Conservation (phyloP, 1,284 basidiomycete species). For the Cystobasidium sp. region DNA sequence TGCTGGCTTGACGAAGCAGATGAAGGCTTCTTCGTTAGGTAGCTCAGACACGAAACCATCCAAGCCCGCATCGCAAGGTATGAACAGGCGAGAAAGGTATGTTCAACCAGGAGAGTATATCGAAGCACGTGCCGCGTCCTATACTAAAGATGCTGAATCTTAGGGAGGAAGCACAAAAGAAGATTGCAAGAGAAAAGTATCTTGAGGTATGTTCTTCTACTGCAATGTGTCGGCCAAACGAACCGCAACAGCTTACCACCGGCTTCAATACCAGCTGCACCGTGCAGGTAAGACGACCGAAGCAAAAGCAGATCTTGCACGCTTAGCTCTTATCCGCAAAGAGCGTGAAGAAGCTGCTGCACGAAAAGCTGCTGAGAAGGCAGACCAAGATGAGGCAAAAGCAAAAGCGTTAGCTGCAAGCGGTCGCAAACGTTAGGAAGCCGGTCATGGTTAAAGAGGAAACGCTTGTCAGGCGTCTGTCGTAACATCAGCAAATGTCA, state of each 20-base stretch:
- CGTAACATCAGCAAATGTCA: too few species aligned
- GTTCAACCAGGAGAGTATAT: constrained; percentile 48
- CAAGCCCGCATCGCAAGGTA: constrained; percentile 60
- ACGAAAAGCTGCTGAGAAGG: constrained; percentile 33
- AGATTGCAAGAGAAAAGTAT: constrained; percentile 74
- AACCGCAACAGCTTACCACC: too few species aligned
- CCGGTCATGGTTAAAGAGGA: too few species aligned
- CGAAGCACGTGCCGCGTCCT: constrained; percentile 1
- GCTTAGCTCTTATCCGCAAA: constrained; percentile 80
- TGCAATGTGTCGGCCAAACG: too few species aligned
- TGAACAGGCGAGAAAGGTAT: constrained; percentile 71
- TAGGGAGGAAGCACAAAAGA: constrained; percentile 86
- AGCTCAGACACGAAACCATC: constrained; percentile 12
- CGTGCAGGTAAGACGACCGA: constrained; percentile 80
- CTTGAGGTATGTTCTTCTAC: constrained; percentile 4
- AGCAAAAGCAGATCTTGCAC: constrained; percentile 81
- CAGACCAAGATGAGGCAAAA: constrained; percentile 31
- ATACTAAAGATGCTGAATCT: constrained; percentile 1
- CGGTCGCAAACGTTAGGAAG: constrained; percentile 21
- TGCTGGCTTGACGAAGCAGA: constrained; percentile 33
- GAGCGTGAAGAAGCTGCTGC: constrained; percentile 64
- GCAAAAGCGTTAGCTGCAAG: constrained; percentile 26
- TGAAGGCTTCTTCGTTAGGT: constrained; percentile 47
- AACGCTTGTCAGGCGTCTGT: too few species aligned
- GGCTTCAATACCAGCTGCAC: too few species aligned